Conservation (phyloP, 306 rosid genomes). For the Abrus pulchellus region DNA sequence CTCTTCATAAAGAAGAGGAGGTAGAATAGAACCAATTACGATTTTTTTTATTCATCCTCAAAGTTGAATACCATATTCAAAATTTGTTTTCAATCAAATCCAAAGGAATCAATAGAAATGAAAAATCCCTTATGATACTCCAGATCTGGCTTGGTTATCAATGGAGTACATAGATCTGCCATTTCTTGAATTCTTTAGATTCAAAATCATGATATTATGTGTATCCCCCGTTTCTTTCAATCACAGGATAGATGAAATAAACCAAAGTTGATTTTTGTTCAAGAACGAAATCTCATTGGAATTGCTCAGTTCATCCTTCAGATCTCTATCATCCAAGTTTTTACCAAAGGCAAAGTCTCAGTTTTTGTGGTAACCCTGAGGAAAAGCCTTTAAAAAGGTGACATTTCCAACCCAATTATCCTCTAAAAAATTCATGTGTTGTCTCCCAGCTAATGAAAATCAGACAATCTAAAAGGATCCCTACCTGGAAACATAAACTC, state of each 20-base stretch:
- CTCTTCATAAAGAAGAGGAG: not conserved
- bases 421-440: not conserved
- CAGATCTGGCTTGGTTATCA: not conserved
- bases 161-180: not conserved
- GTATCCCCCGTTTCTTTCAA: not conserved
- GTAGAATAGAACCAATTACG: not conserved
- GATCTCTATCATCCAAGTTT: not conserved
- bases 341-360: not conserved
- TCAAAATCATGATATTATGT: not conserved
- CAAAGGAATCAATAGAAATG: constrained; percentile 9
- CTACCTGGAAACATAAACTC: not conserved
- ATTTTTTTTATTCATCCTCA: not conserved
- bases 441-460: constrained; percentile 17
- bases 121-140: not conserved
- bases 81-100: not conserved
- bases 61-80: not conserved
- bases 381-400: constrained; percentile 27
- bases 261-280: not conserved
- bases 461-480: not conserved
- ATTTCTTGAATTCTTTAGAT: constrained; percentile 1
- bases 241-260: not conserved
- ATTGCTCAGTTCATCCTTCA: not conserved
- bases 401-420: not conserved
- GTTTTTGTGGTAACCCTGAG: not conserved
- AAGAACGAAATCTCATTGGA: not conserved